Evolutionary conservation across 1,284 basidiomycete species (phyloP), one percentile per base, ranked within the genome.

Genomic region (Phlebopus sp.): DNA sequence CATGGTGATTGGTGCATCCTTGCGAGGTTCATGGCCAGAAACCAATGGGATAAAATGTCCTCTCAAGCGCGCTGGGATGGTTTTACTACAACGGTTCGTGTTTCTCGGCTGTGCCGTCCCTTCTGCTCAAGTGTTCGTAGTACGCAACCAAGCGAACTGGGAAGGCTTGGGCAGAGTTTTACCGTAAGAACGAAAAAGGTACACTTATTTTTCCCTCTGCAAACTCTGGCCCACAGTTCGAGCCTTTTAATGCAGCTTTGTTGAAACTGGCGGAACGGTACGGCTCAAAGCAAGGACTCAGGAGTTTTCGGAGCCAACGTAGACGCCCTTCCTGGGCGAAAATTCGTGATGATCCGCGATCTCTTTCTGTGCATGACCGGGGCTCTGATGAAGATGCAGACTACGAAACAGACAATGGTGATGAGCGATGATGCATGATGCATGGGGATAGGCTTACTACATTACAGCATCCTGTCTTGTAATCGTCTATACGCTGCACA

Each of bases 101-200:
- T 57, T 55, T 14, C 15, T 43, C 21, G 35, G 21, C 19, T 32
- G 8, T 29, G 5, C 38, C 41, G 21, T 42, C 37, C 13, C 39
- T 36, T 36, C 23, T 13, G 38, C 48, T 55, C 11, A 53, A 38
- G 34, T 32, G 13, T 39, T 29, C 17, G 13, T 18, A 76, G 72
- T 57, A 78, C 58, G 75, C 76, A 58, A 64, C 61, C 9, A 59
- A 52, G 27, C 71, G 84, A 51, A 72, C 77, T 21, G 59, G 63
- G 4, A 81, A 77, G 55, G 72, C 82, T 4, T 86, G 83, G 81
- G 70, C 64, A 14, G 79, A 84, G 58, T 78, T 74, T 53, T 83
- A 79, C 57, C 72, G 80, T 27, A 67, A 66, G 46, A 69, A 77
- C 53, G 73, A 78, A 58, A 51, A 63, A 53, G 67, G 84, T 83